Conservation (phyloP, 2,329 filamentous ascomycete species). For the Hymenotorrendiella dingleyae region DNA sequence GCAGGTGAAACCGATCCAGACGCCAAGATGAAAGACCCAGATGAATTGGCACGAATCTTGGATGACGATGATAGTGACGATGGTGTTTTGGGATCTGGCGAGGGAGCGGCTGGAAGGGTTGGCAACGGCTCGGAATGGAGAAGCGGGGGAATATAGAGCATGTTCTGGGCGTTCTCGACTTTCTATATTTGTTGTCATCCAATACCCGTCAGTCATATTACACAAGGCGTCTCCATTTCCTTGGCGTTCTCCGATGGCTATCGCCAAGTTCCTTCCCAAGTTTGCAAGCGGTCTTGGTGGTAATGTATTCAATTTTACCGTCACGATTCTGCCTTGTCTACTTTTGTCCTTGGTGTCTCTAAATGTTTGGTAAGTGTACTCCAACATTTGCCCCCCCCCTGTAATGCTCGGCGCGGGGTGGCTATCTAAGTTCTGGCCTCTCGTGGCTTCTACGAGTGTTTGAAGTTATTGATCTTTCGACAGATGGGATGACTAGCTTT, state of each 20-base stretch:
- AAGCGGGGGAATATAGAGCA: slow-evolving; percentile 12
- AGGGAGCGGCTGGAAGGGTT: slow-evolving; percentile 12
- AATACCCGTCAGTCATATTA: no score
- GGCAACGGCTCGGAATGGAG: slow-evolving; percentile 26
- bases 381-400: no score
- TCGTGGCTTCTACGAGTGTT: no score
- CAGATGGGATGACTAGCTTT: no score
- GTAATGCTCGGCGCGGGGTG: no score
- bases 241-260: background rate
- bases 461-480: no score
- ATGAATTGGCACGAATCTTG: slow-evolving; percentile 55
- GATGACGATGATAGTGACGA: slow-evolving; percentile 39
- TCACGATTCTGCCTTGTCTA: background rate
- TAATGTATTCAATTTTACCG: background rate
- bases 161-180: background rate
- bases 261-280: background rate
- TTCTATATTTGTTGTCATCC: background rate
- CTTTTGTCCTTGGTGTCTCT: no score
- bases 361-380: no score
- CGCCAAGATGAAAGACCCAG: slow-evolving; percentile 60
- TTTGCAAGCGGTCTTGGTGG: background rate
- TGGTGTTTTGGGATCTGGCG: slow-evolving; percentile 11
- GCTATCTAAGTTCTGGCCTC: no score
- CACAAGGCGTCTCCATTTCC: no score
- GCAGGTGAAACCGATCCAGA: slow-evolving; percentile 47